phyloP scores from a whole-genome alignment of 2,329 filamentous ascomycete genomes.

The Lasiodiplodia theobromae region DNA sequence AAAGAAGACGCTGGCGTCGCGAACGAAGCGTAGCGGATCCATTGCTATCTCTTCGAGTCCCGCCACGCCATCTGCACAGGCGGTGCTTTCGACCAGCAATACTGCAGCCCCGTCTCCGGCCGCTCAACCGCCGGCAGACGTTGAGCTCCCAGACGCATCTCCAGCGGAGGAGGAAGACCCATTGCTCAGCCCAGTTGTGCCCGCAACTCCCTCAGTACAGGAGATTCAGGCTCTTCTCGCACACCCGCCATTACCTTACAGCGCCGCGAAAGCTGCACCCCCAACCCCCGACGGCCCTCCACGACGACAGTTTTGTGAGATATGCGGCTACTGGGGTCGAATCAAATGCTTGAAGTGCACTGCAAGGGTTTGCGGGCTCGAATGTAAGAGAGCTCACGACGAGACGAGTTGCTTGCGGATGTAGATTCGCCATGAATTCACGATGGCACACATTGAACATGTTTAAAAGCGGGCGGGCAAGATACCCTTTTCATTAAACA shows the following conservation, averaged over 20 bases:
- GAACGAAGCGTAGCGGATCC: slow-evolving; percentile 16
- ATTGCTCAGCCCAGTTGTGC: slow-evolving; percentile 65
- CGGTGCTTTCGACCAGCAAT: slow-evolving; percentile 34
- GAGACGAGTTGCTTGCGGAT: slow-evolving; percentile 64
- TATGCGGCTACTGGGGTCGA: slow-evolving; percentile 83
- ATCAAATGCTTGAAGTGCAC: slow-evolving; percentile 80
- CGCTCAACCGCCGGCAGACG: neutral
- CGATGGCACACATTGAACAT: neutral
- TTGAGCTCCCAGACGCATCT: neutral
- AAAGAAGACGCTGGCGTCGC: slow-evolving; percentile 22
- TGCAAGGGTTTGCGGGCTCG: slow-evolving; percentile 76
- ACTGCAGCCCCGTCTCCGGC: slow-evolving; percentile 32
- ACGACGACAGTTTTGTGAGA: slow-evolving; percentile 73
- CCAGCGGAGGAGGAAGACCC: slow-evolving; percentile 52
- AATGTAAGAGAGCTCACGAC: slow-evolving; percentile 75
- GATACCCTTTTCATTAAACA: slow-evolving; percentile 20
- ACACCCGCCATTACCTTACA: slow-evolving; percentile 71
- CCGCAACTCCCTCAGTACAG: slow-evolving; percentile 63
- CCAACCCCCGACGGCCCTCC: slow-evolving; percentile 55
- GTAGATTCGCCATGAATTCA: slow-evolving; percentile 4
- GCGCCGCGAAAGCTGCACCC: slow-evolving; percentile 62
- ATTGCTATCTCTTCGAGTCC: slow-evolving; percentile 5
- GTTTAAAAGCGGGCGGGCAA: neutral
- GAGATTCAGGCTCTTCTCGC: slow-evolving; percentile 70
- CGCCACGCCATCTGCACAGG: slow-evolving; percentile 27